Base-by-base conservation (phyloP, 805 yeast genomes). In the Diddensiella transvaalensis region DNA sequence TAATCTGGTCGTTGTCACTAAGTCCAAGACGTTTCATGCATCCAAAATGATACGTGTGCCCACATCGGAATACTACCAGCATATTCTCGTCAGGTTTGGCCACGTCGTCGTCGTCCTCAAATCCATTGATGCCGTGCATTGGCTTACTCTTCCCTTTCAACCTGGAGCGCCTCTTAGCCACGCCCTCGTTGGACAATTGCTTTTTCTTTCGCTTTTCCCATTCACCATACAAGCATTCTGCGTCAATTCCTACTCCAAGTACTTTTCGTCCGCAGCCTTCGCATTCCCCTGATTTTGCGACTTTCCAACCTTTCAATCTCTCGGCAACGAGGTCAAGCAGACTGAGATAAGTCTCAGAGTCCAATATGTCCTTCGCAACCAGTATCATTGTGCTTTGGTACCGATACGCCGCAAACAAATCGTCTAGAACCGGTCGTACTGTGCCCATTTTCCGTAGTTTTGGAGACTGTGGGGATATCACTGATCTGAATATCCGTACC, bases 181-280 rank as follows among this genome's bases (percentile, higher is more conserved):
- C 23, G 10, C n/a, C 6, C 15, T 33, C 18, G 24, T 40, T 6
- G 19, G 52, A n/a, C n/a, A 46, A 33, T 33, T 10, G 39, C 38
- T 26, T 48, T 46, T 36, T 55, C 49, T 42, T 53, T 44, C 50
- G 52, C 47, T 68, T 63, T 6, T 66, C 57, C 48, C 66, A 59
- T 40, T 62, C 63, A 42, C 51, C 69, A 38, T 73, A 71, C 46
- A 77, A 76, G 35, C 76, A 71, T 5, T 67, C 71, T 1, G 78
- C 68, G 21, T 73, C 68, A 2, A 85, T 61, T 1, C 79, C 78
- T 1, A 77, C 63, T 0, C 96, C 96, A 81, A 89, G 83, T 29
- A 89, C 67, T 18, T 69, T 69, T 52, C 80, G 80, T 1, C 87
- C 90, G 64, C 97, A 90, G 0, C 83, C 77, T 30, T 84, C 84